Evolutionary conservation across 2,329 filamentous ascomycete genomes (phyloP).

Genomic region (Colletotrichum shisoi): DNA sequence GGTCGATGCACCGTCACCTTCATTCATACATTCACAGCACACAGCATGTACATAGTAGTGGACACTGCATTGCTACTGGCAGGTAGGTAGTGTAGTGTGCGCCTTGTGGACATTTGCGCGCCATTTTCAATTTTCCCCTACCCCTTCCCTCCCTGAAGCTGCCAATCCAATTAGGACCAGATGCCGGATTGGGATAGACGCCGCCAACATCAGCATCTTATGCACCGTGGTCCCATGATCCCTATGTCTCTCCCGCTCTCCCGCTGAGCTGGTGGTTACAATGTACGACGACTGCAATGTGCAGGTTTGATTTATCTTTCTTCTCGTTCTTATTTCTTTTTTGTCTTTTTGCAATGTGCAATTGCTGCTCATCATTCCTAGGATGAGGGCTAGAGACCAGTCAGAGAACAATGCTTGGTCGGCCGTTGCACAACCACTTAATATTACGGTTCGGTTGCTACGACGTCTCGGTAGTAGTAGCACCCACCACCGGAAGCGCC

Average conservation of each 20-base stretch:
- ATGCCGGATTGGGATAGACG: not conserved
- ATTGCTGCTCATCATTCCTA: not conserved
- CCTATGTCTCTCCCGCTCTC: not conserved
- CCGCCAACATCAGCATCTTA: not conserved
- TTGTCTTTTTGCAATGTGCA: not conserved
- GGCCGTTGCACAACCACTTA: not conserved
- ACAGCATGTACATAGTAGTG: not conserved
- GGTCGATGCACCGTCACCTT: not conserved
- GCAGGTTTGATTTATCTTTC: not conserved
- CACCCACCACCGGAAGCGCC: not conserved
- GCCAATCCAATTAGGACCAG: not conserved
- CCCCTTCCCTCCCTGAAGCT: not conserved
- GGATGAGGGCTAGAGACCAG: not conserved
- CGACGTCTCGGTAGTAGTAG: slow-evolving; percentile 3
- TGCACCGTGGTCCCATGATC: not conserved
- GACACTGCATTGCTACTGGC: not conserved
- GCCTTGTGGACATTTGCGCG: slow-evolving; percentile 8
- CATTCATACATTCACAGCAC: not conserved
- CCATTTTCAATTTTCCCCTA: not conserved
- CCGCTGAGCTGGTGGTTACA: not conserved
- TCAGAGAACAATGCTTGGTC: not conserved
- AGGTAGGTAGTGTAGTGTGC: not conserved
- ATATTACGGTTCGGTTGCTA: not conserved
- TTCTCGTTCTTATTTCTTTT: too few species aligned
- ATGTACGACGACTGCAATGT: not conserved